Evolutionary conservation across 805 yeast genomes (phyloP).

Genomic region (Wickerhamiella brachini): DNA sequence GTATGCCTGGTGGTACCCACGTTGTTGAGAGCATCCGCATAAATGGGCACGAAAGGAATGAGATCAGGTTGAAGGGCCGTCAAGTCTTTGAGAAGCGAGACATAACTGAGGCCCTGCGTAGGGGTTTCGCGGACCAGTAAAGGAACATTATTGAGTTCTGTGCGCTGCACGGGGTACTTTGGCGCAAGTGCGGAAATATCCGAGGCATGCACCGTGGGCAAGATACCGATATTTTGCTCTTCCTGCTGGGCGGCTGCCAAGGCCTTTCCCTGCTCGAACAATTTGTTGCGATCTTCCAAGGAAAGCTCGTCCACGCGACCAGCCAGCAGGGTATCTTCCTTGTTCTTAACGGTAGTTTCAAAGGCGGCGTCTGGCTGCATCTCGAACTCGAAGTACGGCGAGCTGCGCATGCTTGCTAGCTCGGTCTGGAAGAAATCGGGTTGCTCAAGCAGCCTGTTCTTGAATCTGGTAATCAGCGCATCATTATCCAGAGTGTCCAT

Average conservation of each 20-base stretch:
- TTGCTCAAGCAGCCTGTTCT: conserved; percentile 39
- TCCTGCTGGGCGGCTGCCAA: conserved; percentile 52
- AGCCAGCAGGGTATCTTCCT: conserved; percentile 44
- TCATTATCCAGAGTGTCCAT: conserved; percentile 55
- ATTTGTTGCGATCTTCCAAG: conserved; percentile 41
- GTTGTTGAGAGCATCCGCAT: conserved; percentile 65
- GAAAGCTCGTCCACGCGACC: conserved; percentile 32
- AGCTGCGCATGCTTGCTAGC: conserved; percentile 37
- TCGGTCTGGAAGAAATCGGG: conserved; percentile 49
- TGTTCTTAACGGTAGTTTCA: conserved; percentile 35
- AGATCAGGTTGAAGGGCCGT: conserved; percentile 45
- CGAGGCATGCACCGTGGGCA: conserved; percentile 61
- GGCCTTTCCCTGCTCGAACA: conserved; percentile 45
- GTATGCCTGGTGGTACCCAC: conserved; percentile 65
- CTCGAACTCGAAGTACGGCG: conserved; percentile 54
- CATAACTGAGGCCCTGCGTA: conserved; percentile 55
- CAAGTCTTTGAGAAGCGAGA: conserved; percentile 52
- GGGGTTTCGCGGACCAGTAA: conserved; percentile 24
- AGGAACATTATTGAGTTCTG: conserved; percentile 2
- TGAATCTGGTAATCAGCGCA: conserved; percentile 43
- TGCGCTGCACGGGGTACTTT: conserved; percentile 18
- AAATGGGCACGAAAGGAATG: conserved; percentile 60
- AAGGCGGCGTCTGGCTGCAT: conserved; percentile 59
- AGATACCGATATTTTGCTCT: conserved; percentile 57
- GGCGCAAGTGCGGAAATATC: conserved; percentile 59